Percentiles rank a stretch among this genome's conserved stretches.
Evolutionary conservation across 1,139 yeast species (phyloP).

Genomic region (Torulaspora globosa): DNA sequence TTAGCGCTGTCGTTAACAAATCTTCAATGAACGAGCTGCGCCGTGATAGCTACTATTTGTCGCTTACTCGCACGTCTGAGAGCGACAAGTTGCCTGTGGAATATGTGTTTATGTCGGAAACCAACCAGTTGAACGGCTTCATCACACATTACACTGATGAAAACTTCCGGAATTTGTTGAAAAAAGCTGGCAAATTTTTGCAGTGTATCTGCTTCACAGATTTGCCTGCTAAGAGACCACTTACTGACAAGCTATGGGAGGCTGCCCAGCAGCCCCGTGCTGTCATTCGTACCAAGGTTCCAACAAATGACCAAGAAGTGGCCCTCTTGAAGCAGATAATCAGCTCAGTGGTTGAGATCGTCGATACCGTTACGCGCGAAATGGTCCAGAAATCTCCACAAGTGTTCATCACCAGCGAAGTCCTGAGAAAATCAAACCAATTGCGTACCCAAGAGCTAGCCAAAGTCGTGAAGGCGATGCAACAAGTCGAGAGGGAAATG

Average conservation of each 20-base stretch:
- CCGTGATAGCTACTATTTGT: constrained; percentile 71
- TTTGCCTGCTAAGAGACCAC: constrained; percentile 68
- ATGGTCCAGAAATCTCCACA: constrained; percentile 34
- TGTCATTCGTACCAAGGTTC: constrained; percentile 30
- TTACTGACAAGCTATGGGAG: constrained; percentile 38
- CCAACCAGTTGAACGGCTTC: constrained; percentile 70
- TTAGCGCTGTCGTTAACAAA: constrained; percentile 82
- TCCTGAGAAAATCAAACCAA: constrained; percentile 67
- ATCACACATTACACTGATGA: constrained; percentile 48
- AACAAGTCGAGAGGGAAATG: constrained; percentile 50
- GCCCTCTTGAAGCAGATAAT: constrained; percentile 34
- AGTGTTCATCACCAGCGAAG: constrained; percentile 46
- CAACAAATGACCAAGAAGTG: constrained; percentile 26
- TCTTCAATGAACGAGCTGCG: constrained; percentile 74
- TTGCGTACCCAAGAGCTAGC: constrained; percentile 41
- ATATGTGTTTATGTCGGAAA: constrained; percentile 87
- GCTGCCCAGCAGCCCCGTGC: constrained; percentile 53
- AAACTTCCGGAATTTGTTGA: constrained; percentile 45
- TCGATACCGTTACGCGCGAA: constrained; percentile 43
- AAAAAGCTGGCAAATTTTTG: constrained; percentile 50
- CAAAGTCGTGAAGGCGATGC: constrained; percentile 59
- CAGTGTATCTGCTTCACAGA: constrained; percentile 78
- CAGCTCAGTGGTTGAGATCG: constrained; percentile 35
- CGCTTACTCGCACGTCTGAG: constrained; percentile 74
- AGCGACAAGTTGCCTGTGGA: constrained; percentile 65